These are phyloP conservation scores for Apostasia ramifera DNA, from an alignment of 106 monocot genomes.

Conservation along the genomic window DNA sequence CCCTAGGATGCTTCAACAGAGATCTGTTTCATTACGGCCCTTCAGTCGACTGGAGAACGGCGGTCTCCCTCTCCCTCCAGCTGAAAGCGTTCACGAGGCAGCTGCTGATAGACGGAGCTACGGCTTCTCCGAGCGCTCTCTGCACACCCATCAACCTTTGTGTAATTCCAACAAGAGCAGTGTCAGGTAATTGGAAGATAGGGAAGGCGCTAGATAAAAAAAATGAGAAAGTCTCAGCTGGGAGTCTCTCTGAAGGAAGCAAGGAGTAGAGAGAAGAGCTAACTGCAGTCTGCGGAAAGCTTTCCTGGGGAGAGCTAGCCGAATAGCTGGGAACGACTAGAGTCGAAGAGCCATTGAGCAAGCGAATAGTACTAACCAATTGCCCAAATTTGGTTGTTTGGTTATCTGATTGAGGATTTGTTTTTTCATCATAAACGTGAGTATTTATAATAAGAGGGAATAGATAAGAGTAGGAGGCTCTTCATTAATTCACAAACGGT, in stretches of 20 bases:
- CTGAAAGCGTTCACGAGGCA: slow-evolving; percentile 14
- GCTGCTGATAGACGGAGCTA: neutral
- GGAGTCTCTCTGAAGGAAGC: too few species aligned
- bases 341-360: too few species aligned
- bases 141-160: slow-evolving; percentile 19
- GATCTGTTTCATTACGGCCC: slow-evolving; percentile 16
- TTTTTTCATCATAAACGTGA: too few species aligned
- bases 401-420: too few species aligned
- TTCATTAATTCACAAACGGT: too few species aligned
- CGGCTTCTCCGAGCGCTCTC: slow-evolving; percentile 20
- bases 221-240: too few species aligned
- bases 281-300: too few species aligned
- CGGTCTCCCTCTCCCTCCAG: slow-evolving; percentile 11
- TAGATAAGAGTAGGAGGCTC: too few species aligned
- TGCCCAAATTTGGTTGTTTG: too few species aligned
- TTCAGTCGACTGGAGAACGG: slow-evolving; percentile 22
- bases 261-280: too few species aligned
- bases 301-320: neutral
- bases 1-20: slow-evolving; percentile 24
- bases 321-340: neutral
- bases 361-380: too few species aligned
- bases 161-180: slow-evolving; percentile 28
- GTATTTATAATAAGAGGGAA: too few species aligned
- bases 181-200: slow-evolving; percentile 21
- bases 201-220: neutral